Conservation (phyloP, 805 yeast species). For the Maudiozyma barnettii region DNA sequence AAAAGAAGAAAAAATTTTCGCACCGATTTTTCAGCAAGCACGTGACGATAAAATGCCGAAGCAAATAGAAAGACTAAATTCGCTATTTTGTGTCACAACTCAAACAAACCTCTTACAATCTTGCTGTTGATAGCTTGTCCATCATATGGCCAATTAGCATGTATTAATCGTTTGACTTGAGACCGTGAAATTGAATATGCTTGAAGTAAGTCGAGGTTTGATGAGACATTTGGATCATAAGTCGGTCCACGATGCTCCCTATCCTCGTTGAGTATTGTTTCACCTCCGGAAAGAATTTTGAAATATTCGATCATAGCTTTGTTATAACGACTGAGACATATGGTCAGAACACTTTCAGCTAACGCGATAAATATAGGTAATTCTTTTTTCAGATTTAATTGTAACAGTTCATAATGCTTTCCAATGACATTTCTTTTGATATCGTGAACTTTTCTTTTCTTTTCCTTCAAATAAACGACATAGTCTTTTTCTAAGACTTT, state of each 20-base stretch:
- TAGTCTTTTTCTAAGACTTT: slow-evolving; percentile 29
- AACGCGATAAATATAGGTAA: slow-evolving; percentile 23
- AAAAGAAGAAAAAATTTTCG: background rate
- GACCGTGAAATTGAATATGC: slow-evolving; percentile 25
- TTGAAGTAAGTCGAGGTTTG: slow-evolving; percentile 32
- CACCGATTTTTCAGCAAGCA: background rate
- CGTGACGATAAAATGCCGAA: background rate
- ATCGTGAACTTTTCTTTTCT: slow-evolving; percentile 15
- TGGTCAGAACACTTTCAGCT: slow-evolving; percentile 8
- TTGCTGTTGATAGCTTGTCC: slow-evolving; percentile 16
- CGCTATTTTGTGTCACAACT: slow-evolving; percentile 9
- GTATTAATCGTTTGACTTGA: slow-evolving; percentile 23
- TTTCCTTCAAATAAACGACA: slow-evolving; percentile 19
- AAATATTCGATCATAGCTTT: slow-evolving; percentile 23
- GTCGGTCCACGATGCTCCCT: slow-evolving; percentile 10
- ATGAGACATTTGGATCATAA: slow-evolving; percentile 15
- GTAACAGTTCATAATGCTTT: slow-evolving; percentile 22
- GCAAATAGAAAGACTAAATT: background rate
- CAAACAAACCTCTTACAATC: slow-evolving; percentile 21
- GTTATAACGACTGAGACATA: slow-evolving; percentile 18
- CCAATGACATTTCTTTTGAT: slow-evolving; percentile 21
- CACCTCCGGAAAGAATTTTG: slow-evolving; percentile 27
- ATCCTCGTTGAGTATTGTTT: slow-evolving; percentile 19
- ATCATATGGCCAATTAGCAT: slow-evolving; percentile 20
- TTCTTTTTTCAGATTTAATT: slow-evolving; percentile 23